Evolutionary conservation across 306 rosid species (phyloP).

Genomic region (Macrotyloma uniflorum): DNA sequence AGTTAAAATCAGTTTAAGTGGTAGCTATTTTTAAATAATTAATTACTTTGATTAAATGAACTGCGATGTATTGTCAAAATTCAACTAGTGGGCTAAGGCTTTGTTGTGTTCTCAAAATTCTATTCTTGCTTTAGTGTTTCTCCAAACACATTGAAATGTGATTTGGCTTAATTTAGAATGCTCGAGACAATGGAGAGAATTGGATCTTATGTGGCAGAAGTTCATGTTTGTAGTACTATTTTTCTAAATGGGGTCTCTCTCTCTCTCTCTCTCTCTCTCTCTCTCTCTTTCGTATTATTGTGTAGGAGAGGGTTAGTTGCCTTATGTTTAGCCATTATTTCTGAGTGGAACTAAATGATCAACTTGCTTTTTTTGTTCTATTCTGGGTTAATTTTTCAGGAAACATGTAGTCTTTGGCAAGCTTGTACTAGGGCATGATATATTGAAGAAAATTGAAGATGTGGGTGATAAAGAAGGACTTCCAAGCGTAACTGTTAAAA

Average conservation of each 20-base stretch:
- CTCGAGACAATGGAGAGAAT: too few species aligned
- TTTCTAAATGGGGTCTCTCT: background rate
- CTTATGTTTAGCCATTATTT: background rate
- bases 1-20: background rate
- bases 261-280: background rate
- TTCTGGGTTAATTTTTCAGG: slow-evolving; percentile 52
- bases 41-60: background rate
- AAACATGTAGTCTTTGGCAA: slow-evolving; percentile 90
- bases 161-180: background rate
- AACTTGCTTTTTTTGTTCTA: slow-evolving; percentile 18
- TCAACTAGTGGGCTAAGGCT: background rate
- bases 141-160: background rate
- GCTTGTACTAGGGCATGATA: slow-evolving; percentile 71
- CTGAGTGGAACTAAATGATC: background rate
- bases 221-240: background rate
- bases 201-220: background rate
- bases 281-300: background rate
- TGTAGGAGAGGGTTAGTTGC: background rate
- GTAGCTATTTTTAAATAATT: background rate
- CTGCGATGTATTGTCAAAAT: background rate
- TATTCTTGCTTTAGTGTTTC: background rate
- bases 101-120: background rate
- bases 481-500: slow-evolving; percentile 89
- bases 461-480: slow-evolving; percentile 76
- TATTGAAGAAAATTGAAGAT: slow-evolving; percentile 79